Conservation (phyloP, 495 filamentous ascomycete species). For the Aspergillus biplanus region DNA sequence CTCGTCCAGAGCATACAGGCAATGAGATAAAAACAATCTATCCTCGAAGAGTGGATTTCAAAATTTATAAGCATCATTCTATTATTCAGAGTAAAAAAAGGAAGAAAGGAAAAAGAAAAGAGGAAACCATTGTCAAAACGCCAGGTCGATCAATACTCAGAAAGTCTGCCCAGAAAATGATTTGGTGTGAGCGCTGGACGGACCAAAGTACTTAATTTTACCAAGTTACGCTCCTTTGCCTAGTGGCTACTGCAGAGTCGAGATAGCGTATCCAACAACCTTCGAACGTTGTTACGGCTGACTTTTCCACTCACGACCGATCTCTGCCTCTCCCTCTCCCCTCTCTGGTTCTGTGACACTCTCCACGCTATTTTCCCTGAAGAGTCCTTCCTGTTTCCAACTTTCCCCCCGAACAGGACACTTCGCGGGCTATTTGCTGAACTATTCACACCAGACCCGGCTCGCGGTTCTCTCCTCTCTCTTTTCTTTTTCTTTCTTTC, state of each 20-base stretch:
- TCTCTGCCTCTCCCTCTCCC: conserved; percentile 9
- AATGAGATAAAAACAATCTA: no score
- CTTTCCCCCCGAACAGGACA: conserved; percentile 9
- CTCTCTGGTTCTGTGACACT: background rate
- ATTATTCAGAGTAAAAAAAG: background rate
- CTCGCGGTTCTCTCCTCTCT: conserved; percentile 7
- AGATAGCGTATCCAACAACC: conserved; percentile 12
- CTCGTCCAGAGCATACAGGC: no score
- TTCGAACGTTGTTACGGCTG: conserved; percentile 17
- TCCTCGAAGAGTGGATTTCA: no score
- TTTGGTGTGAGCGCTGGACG: background rate
- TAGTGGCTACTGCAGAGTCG: background rate
- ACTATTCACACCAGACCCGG: conserved; percentile 10
- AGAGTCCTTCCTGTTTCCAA: conserved; percentile 9
- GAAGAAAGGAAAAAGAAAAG: background rate
- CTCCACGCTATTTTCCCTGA: background rate
- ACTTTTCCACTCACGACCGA: conserved; percentile 19
- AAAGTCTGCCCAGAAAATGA: background rate
- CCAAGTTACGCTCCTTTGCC: background rate
- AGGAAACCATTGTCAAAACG: background rate
- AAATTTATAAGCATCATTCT: no score
- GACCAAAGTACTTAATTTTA: conserved; percentile 18
- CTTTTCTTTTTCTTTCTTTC: conserved; percentile 16
- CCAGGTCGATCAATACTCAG: conserved; percentile 2
- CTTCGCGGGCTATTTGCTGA: conserved; percentile 7